Evolutionary conservation across 139 green algal species (phyloP), one percentile per base, ranked within the genome.

Genomic region (Astrephomene gubernaculifera): DNA sequence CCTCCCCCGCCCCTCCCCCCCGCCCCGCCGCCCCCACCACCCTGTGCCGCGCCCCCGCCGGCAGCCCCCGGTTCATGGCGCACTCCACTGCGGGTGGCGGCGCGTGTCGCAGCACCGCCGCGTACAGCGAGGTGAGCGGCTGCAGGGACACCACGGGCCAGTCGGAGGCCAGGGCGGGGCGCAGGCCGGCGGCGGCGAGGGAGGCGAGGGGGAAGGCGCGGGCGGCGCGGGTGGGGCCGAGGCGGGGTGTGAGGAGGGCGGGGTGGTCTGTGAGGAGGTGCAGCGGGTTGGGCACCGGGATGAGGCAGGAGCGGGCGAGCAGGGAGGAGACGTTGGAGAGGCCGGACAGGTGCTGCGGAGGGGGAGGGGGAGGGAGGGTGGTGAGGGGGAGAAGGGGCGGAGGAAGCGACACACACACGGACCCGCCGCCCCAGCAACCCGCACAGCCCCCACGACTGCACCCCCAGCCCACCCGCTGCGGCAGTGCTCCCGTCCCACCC

Each of bases 141-240:
- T 95, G 75, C 31, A 95, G 72, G 24, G 89, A 82, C 7, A 92
- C 91, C 5, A 96, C 89, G 12, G 94, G 94, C 94, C 94, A 96
- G 82, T 96, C 94, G 9, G 84, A 92, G 38, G 57, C 90, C 67
- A 93, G 85, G 0, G 90, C 90, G 3, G 92, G 38, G 2, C 17
- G 29, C 27, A 90, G 83, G 4, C 89, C 89, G 10, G 86, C 89
- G 22, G 71, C 19, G 29, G 75, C 60, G 52, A 96, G 76, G 1
- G 88, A 90, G 1, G 52, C 27, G 25, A 92, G 89, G 1, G 94
- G 80, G 68, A 92, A 94, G 2, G 87, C 67, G 8, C 83, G 80
- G 0, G 57, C 78, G 0, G 87, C 86, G 1, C 92, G 78, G 9
- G 79, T 54, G 0, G n/a, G 1, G 0, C 93, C 92, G 45, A 96